Base-by-base conservation (phyloP, 805 yeast genomes). In the Wickerhamomyces bisporus region DNA sequence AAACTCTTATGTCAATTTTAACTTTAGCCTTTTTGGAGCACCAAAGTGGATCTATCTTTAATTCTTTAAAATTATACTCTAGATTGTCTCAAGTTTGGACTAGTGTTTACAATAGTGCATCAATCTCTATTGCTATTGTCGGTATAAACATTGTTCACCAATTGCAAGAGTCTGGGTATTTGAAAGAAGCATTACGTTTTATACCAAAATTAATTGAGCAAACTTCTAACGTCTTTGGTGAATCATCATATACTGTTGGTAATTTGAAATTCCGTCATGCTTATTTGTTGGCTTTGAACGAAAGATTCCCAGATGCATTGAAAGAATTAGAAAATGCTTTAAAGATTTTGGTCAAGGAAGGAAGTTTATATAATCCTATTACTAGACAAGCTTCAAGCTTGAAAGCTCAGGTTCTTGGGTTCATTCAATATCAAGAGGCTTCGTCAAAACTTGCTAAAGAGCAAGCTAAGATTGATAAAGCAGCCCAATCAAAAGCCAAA, bases 21-120 rank as follows among this genome's bases (percentile, higher is more conserved):
- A 87, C 86, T 61, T 65, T 89, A 48, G 94, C 93, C 2, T 73
- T 70, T 53, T 71, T 74, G 52, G 96, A 89, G 60, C 65, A 77
- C 29, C 63, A 75, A 9, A 73, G 75, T 47, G 76, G 76, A 26
- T 75, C 78, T 49, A 63, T 75, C 28, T 61, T 68, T 25, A 80
- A 82, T 45, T 74, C 91, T 1, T 65, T 88, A 47, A 70, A 76
- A 45, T 62, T 83, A 41, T 76, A 78, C 57, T 61, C 68, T 40
- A 77, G 81, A 55, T 77, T 86, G 6, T 59, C 83, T 33, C 62
- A 70, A 29, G 67, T 74, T 36, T 77, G 89, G 81, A 49, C 60
- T n/a, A 49, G 68, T 7, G 65, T 79, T n/a, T 75, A 69, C 45
- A 68, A 70, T 4, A 67, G 66, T 36, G 43, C 43, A 7, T 95